Base-by-base conservation (phyloP, 2,329 filamentous ascomycete genomes). In the Pseudogymnoascus sp. region DNA sequence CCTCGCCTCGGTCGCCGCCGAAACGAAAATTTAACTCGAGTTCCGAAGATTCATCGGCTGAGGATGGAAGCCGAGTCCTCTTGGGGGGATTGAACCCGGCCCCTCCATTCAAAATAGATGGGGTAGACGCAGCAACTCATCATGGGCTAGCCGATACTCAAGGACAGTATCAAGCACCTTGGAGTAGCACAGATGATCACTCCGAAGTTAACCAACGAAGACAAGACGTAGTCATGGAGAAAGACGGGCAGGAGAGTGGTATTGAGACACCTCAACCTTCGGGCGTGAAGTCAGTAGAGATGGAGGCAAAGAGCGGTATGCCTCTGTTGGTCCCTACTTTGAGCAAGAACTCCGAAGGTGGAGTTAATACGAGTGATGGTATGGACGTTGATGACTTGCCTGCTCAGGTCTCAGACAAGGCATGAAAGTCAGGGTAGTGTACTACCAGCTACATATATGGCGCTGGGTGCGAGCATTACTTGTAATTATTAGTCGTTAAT, bases 401-500 rank as follows among this genome's bases (percentile, higher is more conserved):
- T 14, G 28, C 7, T 28, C 47, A 35, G 9, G 43, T 4, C 25
- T 53, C 30, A 25, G 47, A 53, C 33, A 53, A 35, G 47, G 47
- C 47, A 53, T 53, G 9, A 33, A 33, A 20, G 28, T 18, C 20
- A 9, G n/a, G n/a, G 25, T 8, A 35, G n/a, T 53, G 28, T 14
- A 20, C n/a, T 53, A 20, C 47, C 28, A 53, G 47, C 28, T 33
- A 28, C 43, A 33, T 33, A 35, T 53, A 35, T 53, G 47, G 47
- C 47, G 43, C 25, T 33, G 25, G 25, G 43, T 3, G 28, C 47
- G 3, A 53, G 28, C n/a, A 20, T 33, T 33, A 20, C n/a, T 8
- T 53, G 47, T 53, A 53, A 33, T 53, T 53, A 20, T 53, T 53
- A 53, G 28, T 53, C 47, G 47, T 53, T 53, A 53, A 35, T 53